Percentiles rank a stretch among this genome's conserved stretches.
These are phyloP conservation scores for Chaetomium sp. DNA, from an alignment of 2,329 filamentous ascomycete genomes.

Conservation along the genomic window DNA sequence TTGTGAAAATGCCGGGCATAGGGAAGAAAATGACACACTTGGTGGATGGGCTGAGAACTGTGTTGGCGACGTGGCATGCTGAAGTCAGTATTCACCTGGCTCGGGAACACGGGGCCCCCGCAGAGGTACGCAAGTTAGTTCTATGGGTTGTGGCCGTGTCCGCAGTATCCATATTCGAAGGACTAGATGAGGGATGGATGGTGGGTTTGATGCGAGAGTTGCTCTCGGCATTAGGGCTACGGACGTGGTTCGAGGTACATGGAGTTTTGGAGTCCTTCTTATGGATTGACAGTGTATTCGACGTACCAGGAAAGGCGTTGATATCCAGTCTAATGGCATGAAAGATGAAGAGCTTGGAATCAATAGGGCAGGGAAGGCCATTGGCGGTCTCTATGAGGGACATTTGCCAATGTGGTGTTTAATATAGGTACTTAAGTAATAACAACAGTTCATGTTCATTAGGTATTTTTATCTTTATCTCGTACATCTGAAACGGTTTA, in stretches of 20 bases:
- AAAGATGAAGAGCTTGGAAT: too few relatives aligned
- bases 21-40: constrained; percentile 8
- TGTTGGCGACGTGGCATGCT: not conserved
- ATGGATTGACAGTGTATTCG: constrained; percentile 13
- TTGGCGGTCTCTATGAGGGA: too few relatives aligned
- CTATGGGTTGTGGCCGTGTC: constrained; percentile 11
- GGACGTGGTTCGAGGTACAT: constrained; percentile 5
- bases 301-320: not conserved
- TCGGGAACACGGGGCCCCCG: not conserved
- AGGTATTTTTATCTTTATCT: too few relatives aligned
- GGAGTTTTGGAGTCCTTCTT: constrained; percentile 11
- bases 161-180: constrained; percentile 11
- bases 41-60: not conserved
- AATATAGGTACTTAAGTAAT: too few relatives aligned
- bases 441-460: too few relatives aligned
- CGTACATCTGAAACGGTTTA: too few relatives aligned
- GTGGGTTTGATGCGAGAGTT: not conserved
- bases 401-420: too few relatives aligned
- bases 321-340: constrained; percentile 1
- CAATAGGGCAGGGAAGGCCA: too few relatives aligned
- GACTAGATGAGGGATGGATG: not conserved
- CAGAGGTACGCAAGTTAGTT: not conserved
- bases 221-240: not conserved
- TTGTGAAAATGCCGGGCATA: constrained; percentile 1
- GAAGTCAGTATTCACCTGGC: not conserved